Percentiles rank a stretch among this genome's conserved stretches.
phyloP scores from a whole-genome alignment of 225 moss, liverwort and hornwort species.

The Sphagnum tenellum region DNA sequence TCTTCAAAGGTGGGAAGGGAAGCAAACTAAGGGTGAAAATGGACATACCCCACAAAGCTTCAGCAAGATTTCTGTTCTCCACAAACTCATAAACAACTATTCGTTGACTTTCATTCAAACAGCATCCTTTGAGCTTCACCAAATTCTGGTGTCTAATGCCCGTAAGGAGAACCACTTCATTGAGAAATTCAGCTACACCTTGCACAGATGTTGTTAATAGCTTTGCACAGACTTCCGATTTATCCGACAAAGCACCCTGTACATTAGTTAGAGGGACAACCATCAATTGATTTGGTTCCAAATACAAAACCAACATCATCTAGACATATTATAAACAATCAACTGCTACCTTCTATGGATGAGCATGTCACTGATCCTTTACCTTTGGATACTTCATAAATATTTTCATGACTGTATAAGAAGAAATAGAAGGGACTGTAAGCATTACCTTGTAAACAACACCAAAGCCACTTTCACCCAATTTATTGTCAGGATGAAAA shows the following conservation, averaged over 20 bases:
- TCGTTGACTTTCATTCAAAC: slow-evolving; percentile 16
- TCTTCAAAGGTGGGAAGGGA: too few relatives aligned
- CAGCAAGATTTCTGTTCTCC: slow-evolving; percentile 23
- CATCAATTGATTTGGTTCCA: too few relatives aligned
- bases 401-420: too few relatives aligned
- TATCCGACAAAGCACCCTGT: slow-evolving; percentile 16
- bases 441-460: too few relatives aligned
- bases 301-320: too few relatives aligned
- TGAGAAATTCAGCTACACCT: slow-evolving; percentile 17
- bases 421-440: too few relatives aligned
- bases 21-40: not conserved
- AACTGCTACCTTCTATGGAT: too few relatives aligned
- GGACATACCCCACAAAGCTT: slow-evolving; percentile 24
- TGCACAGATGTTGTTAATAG: slow-evolving; percentile 6
- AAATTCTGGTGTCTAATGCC: slow-evolving; percentile 22
- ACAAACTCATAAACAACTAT: slow-evolving; percentile 15
- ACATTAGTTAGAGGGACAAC: not conserved
- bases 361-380: too few relatives aligned
- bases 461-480: too few relatives aligned
- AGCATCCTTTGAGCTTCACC: slow-evolving; percentile 26
- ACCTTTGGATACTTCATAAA: too few relatives aligned
- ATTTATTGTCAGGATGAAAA: too few relatives aligned
- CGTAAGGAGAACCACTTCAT: slow-evolving; percentile 25
- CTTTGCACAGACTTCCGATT: slow-evolving; percentile 12
- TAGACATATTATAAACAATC: too few relatives aligned